These are phyloP conservation scores for Aspergillus aculeatus DNA, from an alignment of 2,329 filamentous ascomycete species.

Conservation along the genomic window DNA sequence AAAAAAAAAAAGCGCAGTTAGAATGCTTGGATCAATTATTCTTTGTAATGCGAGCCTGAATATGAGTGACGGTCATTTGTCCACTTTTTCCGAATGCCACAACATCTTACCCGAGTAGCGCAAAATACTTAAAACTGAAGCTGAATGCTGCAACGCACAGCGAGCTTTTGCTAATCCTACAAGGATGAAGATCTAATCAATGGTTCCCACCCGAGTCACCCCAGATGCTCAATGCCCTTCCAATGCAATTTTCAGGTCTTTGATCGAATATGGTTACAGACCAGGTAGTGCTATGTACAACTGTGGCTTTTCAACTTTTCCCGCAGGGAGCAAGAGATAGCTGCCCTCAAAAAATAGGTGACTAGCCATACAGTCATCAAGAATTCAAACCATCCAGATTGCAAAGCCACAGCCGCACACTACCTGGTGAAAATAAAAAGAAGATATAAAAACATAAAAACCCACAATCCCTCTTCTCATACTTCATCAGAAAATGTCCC, in stretches of 20 bases:
- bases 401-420: slow-evolving; percentile 26
- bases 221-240: slow-evolving; percentile 16
- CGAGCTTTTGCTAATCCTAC: neutral
- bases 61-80: no score
- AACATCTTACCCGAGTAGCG: no score
- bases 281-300: slow-evolving; percentile 29
- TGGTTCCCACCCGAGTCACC: neutral
- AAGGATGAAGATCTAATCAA: neutral
- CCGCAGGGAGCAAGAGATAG: slow-evolving; percentile 4
- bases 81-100: no score
- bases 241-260: slow-evolving; percentile 28
- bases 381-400: slow-evolving; percentile 16
- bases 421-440: slow-evolving; percentile 26
- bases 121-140: no score
- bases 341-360: slow-evolving; percentile 12
- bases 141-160: no score
- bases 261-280: slow-evolving; percentile 39
- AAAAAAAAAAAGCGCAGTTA: no score
- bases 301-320: slow-evolving; percentile 19
- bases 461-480: slow-evolving; percentile 29
- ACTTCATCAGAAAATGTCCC: slow-evolving; percentile 30
- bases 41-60: no score
- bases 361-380: slow-evolving; percentile 20
- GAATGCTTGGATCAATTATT: no score
- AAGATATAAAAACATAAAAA: slow-evolving; percentile 25